Percentiles rank a stretch among this genome's conserved stretches.
phyloP scores from a whole-genome alignment of 139 green algal genomes.

The Chlorella sp. region DNA sequence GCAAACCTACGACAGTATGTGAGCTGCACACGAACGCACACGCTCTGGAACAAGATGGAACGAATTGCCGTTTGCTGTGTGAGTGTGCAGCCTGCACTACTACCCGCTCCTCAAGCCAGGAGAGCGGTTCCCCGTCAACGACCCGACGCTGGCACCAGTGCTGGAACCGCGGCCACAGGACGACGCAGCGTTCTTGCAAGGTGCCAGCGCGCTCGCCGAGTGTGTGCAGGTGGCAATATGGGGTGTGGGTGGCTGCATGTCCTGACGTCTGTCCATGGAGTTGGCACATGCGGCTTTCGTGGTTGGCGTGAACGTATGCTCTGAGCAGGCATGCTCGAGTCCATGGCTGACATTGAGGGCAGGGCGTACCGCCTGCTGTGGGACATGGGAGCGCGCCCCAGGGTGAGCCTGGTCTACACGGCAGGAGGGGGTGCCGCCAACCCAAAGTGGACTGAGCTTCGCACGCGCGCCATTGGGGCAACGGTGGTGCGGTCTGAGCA shows the following conservation, averaged over 20 bases:
- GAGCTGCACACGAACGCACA: too few species aligned
- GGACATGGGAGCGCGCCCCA: slow-evolving; percentile 53
- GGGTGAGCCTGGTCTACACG: slow-evolving; percentile 43
- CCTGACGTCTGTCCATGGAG: not conserved
- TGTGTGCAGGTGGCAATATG: not conserved
- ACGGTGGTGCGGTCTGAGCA: slow-evolving; percentile 52
- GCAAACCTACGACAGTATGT: too few species aligned
- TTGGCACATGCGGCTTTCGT: not conserved
- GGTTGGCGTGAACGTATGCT: not conserved
- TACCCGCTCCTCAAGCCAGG: slow-evolving; percentile 71
- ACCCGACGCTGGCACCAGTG: slow-evolving; percentile 54
- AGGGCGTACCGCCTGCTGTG: slow-evolving; percentile 56
- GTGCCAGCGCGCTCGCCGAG: slow-evolving; percentile 10
- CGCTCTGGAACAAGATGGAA: too few species aligned
- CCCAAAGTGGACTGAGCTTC: slow-evolving; percentile 64
- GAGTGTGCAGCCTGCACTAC: slow-evolving; percentile 70
- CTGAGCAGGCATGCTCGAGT: slow-evolving; percentile 68
- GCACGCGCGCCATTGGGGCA: slow-evolving; percentile 56
- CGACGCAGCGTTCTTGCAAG: slow-evolving; percentile 70
- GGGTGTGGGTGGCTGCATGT: not conserved
- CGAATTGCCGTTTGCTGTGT: too few species aligned
- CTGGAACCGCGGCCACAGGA: slow-evolving; percentile 60
- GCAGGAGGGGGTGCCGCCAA: slow-evolving; percentile 79
- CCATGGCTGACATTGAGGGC: slow-evolving; percentile 77
- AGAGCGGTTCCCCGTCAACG: slow-evolving; percentile 86